Base-by-base conservation (phyloP, 805 yeast genomes). In the Phaffomyces opuntiae region DNA sequence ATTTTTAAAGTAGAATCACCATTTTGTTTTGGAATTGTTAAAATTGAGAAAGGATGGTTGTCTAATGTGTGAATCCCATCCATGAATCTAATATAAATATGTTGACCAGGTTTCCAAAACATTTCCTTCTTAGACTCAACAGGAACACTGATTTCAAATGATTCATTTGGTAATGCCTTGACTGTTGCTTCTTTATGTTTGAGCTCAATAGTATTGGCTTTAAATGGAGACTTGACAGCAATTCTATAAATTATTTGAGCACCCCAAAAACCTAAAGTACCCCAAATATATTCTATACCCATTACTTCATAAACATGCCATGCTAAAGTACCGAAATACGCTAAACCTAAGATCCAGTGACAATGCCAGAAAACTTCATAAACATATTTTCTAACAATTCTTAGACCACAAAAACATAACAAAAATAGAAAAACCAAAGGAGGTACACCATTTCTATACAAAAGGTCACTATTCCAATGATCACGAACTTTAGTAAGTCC, bases 61-160 rank as follows among this genome's bases (percentile, higher is more conserved):
- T 77, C 80, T 21, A 75, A 52, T 19, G 75, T 60, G 34, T 68
- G 63, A 12, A 65, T 49, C 2, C 74, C 78, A 2, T 64, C 14
- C 19, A 56, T 61, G 46, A 74, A 73, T 53, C 81, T 65, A 17
- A 78, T 57, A 50, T 64, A 76, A 7, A 76, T 61, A 59, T 78
- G 83, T 49, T 78, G 83, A 21, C 83, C 82, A 1, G 81, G 74
- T n/a, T 39, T 53, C 81, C 81, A 77, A 9, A 50, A 48, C 36
- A 73, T 57, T 12, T 68, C 70, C n/a, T 62, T n/a, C 1, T 34
- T 49, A 14, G 29, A 47, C 2, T 38, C 33, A 40, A 62, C 59
- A 7, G 53, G 50, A 25, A 68, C 63, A 5, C 53, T 45, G 2
- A 78, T 57, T 41, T 69, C 64, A 31, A 72, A 65, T 53, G 65